Conservation (phyloP, 1,284 basidiomycete genomes). For the Ganoderma multipileum region DNA sequence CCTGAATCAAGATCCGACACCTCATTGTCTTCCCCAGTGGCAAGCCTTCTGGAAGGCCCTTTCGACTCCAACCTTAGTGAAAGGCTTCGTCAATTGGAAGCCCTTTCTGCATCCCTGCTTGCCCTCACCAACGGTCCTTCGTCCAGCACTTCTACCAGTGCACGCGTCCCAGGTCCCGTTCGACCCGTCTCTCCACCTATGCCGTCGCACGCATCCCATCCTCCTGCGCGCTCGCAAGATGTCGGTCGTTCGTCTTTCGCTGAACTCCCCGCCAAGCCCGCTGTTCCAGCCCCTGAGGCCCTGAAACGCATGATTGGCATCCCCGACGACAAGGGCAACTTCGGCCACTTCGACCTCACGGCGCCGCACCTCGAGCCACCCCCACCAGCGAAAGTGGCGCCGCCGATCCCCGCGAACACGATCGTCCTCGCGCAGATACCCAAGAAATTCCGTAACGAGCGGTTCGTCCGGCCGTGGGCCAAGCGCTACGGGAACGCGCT, state of each 20-base stretch:
- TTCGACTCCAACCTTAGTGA: slow-evolving; percentile 18
- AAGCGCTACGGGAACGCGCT: slow-evolving; percentile 47
- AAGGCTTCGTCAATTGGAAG: slow-evolving; percentile 21
- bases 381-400: slow-evolving; percentile 11
- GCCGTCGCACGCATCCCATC: background rate
- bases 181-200: background rate
- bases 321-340: slow-evolving; percentile 27
- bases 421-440: slow-evolving; percentile 67
- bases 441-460: slow-evolving; percentile 50
- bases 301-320: slow-evolving; percentile 38
- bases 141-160: background rate
- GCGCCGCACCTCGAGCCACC: slow-evolving; percentile 1
- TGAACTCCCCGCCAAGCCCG: background rate
- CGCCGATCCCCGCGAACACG: slow-evolving; percentile 55
- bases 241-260: background rate
- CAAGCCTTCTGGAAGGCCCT: background rate
- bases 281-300: background rate
- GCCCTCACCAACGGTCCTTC: slow-evolving; percentile 3
- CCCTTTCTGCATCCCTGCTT: slow-evolving; percentile 21
- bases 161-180: background rate
- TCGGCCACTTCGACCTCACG: slow-evolving; percentile 29
- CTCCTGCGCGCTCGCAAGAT: background rate
- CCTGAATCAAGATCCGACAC: background rate
- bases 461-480: slow-evolving; percentile 51
- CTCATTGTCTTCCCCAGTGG: background rate